Evolutionary conservation across 345 rosid genomes (phyloP), one percentile per base, ranked within the genome.

Genomic region (Aquilaria sinensis): DNA sequence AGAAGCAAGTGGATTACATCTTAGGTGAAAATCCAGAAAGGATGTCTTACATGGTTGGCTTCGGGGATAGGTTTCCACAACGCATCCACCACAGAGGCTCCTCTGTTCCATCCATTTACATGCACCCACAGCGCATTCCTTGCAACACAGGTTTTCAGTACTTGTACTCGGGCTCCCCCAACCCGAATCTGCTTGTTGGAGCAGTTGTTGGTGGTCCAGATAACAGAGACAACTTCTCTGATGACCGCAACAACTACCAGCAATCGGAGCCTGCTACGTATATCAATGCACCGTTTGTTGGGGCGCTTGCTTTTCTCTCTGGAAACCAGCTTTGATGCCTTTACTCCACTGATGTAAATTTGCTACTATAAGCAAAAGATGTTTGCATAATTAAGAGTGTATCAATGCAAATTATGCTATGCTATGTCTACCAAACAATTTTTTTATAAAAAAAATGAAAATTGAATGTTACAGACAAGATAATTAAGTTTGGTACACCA

Each of bases 11-110:
- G 52, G 95, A 93, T 74, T 93, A 93, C 72, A 80, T 88, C 31
- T 68, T 93, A 47, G 98, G 98, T 11, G 83, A 90, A 32, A 90
- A 93, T 73, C 97, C 98, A 0, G 76, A 73, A 51, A 79, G 77
- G 64, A 82, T 83, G 80, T 88, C 94, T 2, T 93, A 90, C 78
- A 90, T 90, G 97, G 97, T 90, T 12, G 98, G 95, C 14, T 93
- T 87, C 31, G 95, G 97, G 32, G 31, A 65, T 12, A 85, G n/a
- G 75, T 94, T 72, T 69, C 96, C 97, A 9, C 85, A 68, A 41
- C 88, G 74, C 52, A 78, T 90, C 31, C 99, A 94, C 74, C 99
- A 90, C 74, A 81, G 99, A 62, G 99, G 95, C 0, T 83, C 97
- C 34, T 94, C 99, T 6, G 34, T 83, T 52, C 96, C 96, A 33